Evolutionary conservation across 148 eudicot species (phyloP).

Genomic region (Drosera capensis): DNA sequence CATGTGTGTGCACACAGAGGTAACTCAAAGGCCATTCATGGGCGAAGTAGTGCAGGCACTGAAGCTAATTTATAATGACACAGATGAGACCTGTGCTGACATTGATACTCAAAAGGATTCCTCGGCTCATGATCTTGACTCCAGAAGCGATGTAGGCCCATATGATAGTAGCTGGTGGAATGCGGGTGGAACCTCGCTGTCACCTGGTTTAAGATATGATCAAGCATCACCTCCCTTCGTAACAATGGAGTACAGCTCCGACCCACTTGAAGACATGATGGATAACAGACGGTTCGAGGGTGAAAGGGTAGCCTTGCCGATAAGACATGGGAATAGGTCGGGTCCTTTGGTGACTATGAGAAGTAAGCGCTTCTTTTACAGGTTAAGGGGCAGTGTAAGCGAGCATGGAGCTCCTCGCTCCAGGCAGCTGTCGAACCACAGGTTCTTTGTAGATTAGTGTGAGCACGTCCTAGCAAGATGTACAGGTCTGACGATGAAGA

Average conservation of each 20-base stretch:
- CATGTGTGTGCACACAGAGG: constrained; percentile 94
- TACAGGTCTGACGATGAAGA: constrained; percentile 33
- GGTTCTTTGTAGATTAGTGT: constrained; percentile 28
- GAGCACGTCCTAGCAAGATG: constrained; percentile 21
- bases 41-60: constrained; percentile 97
- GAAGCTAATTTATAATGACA: constrained; percentile 58
- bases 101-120: constrained; percentile 60
- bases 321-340: constrained; percentile 72
- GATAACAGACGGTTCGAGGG: constrained; percentile 47
- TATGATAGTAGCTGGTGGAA: constrained; percentile 98
- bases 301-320: constrained; percentile 32
- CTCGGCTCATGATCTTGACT: constrained; percentile 62
- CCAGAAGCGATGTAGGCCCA: constrained; percentile 52
- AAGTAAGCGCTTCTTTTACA: constrained; percentile 44
- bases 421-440: constrained; percentile 33
- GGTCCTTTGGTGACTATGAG: constrained; percentile 75
- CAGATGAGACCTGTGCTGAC: constrained; percentile 59
- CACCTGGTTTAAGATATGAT: constrained; percentile 50
- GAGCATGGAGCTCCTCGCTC: constrained; percentile 56
- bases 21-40: constrained; percentile 92
- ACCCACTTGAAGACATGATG: constrained; percentile 53
- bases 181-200: constrained; percentile 25
- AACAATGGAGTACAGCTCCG: constrained; percentile 93
- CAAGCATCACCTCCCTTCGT: constrained; percentile 50
- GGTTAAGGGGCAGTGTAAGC: constrained; percentile 71